Conservation (phyloP, 306 rosid species). For the Cicer yamashitae region DNA sequence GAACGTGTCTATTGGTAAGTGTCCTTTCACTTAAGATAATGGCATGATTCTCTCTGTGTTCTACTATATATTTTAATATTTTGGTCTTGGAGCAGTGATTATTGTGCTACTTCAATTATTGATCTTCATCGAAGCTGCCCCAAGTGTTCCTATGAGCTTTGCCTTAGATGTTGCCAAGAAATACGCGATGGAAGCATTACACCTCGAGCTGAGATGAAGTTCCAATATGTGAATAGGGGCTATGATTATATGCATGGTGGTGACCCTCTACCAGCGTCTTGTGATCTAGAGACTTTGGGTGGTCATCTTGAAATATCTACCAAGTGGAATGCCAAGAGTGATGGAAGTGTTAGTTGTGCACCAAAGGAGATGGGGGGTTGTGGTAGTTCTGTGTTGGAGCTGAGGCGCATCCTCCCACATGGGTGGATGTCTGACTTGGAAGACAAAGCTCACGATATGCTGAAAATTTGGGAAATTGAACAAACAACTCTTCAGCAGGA, state of each 20-base stretch:
- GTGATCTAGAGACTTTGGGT: slow-evolving; percentile 43
- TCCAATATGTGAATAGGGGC: slow-evolving; percentile 69
- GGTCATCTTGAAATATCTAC: slow-evolving; percentile 43
- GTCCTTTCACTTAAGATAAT: slow-evolving; percentile 38
- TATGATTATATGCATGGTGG: slow-evolving; percentile 83
- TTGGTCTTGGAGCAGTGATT: slow-evolving; percentile 62
- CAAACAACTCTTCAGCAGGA: slow-evolving; percentile 42
- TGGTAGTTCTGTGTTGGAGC: slow-evolving; percentile 59
- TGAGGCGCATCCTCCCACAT: slow-evolving; percentile 66
- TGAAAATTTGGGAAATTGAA: slow-evolving; percentile 39
- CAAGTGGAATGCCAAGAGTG: slow-evolving; percentile 58
- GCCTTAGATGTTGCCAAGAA: slow-evolving; percentile 77
- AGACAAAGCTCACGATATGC: slow-evolving; percentile 52
- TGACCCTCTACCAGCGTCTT: slow-evolving; percentile 53
- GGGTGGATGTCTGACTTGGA: slow-evolving; percentile 67
- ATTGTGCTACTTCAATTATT: slow-evolving; percentile 84
- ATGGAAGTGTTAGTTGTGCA: slow-evolving; percentile 67
- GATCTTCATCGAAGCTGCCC: slow-evolving; percentile 85
- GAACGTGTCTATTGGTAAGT: slow-evolving; percentile 84
- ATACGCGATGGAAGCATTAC: slow-evolving; percentile 61
- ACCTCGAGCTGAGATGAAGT: slow-evolving; percentile 57
- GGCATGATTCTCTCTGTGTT: slow-evolving; percentile 20
- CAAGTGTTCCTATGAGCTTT: slow-evolving; percentile 70
- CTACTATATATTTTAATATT: slow-evolving; percentile 31
- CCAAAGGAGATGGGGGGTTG: slow-evolving; percentile 76